Percentiles rank a stretch among this genome's conserved stretches.
Evolutionary conservation across 768 basidiomycete genomes (phyloP).

Genomic region (Amanita rimosa): DNA sequence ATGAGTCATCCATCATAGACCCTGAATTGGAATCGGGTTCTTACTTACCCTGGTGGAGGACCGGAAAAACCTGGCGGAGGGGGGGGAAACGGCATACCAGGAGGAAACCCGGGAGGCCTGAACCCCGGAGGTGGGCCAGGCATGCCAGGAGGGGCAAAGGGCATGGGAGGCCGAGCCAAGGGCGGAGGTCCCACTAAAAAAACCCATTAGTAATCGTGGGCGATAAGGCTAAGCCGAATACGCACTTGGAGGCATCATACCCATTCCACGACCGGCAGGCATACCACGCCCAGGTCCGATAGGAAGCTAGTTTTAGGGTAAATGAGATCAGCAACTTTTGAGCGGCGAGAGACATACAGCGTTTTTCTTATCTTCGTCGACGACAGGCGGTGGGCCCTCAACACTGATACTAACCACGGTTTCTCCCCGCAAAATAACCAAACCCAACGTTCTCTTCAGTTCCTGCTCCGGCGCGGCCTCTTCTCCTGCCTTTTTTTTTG

Average conservation of each 20-base stretch:
- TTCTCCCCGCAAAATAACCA: constrained; percentile 94
- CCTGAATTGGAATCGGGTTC: constrained; percentile 11
- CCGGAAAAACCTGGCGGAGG: constrained; percentile 66
- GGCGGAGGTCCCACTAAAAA: constrained; percentile 46
- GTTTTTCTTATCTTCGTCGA: constrained; percentile 84
- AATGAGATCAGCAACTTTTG: neutral
- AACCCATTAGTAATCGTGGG: constrained; percentile 8
- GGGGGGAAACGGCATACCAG: constrained; percentile 62
- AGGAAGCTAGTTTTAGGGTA: constrained; percentile 48
- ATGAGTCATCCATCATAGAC: constrained; percentile 3
- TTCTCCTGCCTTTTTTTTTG: constrained; percentile 85
- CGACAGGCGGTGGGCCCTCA: constrained; percentile 89
- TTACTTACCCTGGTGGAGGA: constrained; percentile 79
- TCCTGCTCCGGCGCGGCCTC: constrained; percentile 77
- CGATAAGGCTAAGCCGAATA: constrained; percentile 9
- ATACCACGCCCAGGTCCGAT: constrained; percentile 89
- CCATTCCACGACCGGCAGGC: constrained; percentile 96
- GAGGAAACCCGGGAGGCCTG: constrained; percentile 75
- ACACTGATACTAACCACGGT: constrained; percentile 92
- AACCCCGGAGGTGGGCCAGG: constrained; percentile 80
- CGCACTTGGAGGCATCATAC: constrained; percentile 83
- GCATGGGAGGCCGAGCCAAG: constrained; percentile 60
- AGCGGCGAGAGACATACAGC: constrained; percentile 34
- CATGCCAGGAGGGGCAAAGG: constrained; percentile 66
- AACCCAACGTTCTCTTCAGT: constrained; percentile 92